Evolutionary conservation across 805 yeast species (phyloP).

Genomic region (Kockiozyma suomiensis): DNA sequence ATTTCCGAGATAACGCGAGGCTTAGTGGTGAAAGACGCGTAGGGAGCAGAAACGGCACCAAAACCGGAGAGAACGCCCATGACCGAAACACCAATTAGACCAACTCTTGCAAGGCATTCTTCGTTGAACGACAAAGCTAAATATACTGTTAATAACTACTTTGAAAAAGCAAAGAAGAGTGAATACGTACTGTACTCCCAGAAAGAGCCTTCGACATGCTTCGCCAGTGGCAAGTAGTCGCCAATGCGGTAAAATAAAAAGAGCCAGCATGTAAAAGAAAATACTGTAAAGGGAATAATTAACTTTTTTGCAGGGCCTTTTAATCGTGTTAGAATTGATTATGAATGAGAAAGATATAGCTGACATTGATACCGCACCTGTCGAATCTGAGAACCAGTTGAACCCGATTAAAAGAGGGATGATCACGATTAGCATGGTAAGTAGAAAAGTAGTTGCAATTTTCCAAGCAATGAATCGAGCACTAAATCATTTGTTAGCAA

Average conservation of each 20-base stretch:
- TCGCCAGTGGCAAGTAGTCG: slow-evolving; percentile 37
- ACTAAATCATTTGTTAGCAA: slow-evolving; percentile 1
- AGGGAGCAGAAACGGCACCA: slow-evolving; percentile 48
- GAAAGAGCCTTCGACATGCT: slow-evolving; percentile 34
- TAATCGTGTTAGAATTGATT: not conserved
- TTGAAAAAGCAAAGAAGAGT: too few relatives aligned
- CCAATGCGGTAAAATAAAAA: slow-evolving; percentile 38
- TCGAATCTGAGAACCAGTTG: slow-evolving; percentile 33
- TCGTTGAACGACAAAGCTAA: slow-evolving; percentile 30
- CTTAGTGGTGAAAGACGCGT: slow-evolving; percentile 41
- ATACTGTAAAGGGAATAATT: slow-evolving; percentile 15
- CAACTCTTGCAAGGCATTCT: slow-evolving; percentile 42
- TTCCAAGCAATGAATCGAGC: slow-evolving; percentile 38
- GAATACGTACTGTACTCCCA: slow-evolving; percentile 27
- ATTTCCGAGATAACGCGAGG: slow-evolving; percentile 38
- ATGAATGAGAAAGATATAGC: not conserved
- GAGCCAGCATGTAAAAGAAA: slow-evolving; percentile 38
- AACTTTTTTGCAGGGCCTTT: slow-evolving; percentile 19
- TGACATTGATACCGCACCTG: too few relatives aligned
- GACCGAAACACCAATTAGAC: slow-evolving; percentile 46
- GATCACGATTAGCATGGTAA: slow-evolving; percentile 39
- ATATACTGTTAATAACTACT: too few relatives aligned
- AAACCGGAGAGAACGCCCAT: slow-evolving; percentile 49
- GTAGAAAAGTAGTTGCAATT: slow-evolving; percentile 36
- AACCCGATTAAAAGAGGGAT: slow-evolving; percentile 40